These are phyloP conservation scores for Epichloe sp. DNA, from an alignment of 2,329 filamentous ascomycete genomes.

Conservation along the genomic window DNA sequence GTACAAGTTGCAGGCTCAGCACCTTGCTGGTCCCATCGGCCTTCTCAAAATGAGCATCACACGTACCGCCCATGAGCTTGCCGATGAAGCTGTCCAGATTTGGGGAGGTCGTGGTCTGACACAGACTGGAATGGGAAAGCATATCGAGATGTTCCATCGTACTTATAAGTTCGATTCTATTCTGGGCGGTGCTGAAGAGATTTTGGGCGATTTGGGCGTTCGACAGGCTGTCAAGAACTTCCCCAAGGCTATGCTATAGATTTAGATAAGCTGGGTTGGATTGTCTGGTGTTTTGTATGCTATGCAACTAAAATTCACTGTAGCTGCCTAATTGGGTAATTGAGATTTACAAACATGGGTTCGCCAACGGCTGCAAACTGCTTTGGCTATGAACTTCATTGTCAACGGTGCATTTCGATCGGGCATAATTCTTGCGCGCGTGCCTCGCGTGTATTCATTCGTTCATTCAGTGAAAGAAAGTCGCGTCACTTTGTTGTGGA, in stretches of 20 bases:
- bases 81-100: conserved; percentile 74
- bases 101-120: conserved; percentile 74
- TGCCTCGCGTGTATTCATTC: no score
- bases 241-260: conserved; percentile 69
- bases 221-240: conserved; percentile 74
- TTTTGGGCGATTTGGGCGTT: conserved; percentile 68
- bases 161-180: conserved; percentile 75
- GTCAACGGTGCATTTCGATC: not conserved
- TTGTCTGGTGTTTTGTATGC: not conserved
- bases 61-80: conserved; percentile 66
- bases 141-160: conserved; percentile 74
- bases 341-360: not conserved
- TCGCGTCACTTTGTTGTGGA: no score
- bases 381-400: not conserved
- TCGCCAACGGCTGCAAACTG: no score
- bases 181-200: conserved; percentile 75
- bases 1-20: conserved; percentile 61
- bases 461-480: no score
- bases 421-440: no score
- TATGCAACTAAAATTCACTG: not conserved
- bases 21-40: conserved; percentile 69
- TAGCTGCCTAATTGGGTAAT: not conserved
- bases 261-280: not conserved
- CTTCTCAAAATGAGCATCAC: conserved; percentile 71
- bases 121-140: conserved; percentile 67